Evolutionary conservation across 345 rosid species (phyloP).

Genomic region (Eucalyptus cloeziana): DNA sequence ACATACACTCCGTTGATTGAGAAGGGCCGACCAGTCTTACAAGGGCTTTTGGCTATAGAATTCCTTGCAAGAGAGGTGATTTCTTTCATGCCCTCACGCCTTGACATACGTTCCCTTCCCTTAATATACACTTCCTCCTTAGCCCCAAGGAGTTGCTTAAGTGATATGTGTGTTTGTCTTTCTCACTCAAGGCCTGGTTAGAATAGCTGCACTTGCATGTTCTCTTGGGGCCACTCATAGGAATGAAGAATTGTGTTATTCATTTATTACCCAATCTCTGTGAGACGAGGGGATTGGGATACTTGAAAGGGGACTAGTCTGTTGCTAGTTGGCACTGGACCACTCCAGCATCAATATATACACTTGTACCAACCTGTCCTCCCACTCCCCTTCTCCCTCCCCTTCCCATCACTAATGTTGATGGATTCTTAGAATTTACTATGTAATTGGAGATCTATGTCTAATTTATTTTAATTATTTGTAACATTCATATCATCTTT

Average conservation of each 20-base stretch:
- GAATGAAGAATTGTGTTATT: not conserved
- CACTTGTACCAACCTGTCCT: not conserved
- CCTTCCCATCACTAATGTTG: not conserved
- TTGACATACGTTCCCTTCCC: not conserved
- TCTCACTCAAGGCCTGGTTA: not conserved
- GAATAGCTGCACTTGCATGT: not conserved
- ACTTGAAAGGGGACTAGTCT: not conserved
- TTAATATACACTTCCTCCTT: not conserved
- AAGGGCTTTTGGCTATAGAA: slow-evolving; percentile 94
- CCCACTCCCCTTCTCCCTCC: not conserved
- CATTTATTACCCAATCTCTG: not conserved
- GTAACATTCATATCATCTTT: not conserved
- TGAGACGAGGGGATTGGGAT: not conserved
- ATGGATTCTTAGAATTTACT: not conserved
- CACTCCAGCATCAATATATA: not conserved
- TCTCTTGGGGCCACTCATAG: not conserved
- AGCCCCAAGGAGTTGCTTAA: not conserved
- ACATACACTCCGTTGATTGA: slow-evolving; percentile 61
- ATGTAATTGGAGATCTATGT: not conserved
- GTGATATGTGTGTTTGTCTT: not conserved
- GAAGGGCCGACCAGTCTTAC: slow-evolving; percentile 95
- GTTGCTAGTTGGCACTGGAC: not conserved
- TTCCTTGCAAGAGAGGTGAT: slow-evolving; percentile 91
- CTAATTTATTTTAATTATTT: not conserved
- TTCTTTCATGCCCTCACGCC: not conserved